A percentile compares a stretch with the other conserved stretches of the same genome.
Evolutionary conservation across 2,329 filamentous ascomycete genomes (phyloP).

Genomic region (Cercospora citrullina): DNA sequence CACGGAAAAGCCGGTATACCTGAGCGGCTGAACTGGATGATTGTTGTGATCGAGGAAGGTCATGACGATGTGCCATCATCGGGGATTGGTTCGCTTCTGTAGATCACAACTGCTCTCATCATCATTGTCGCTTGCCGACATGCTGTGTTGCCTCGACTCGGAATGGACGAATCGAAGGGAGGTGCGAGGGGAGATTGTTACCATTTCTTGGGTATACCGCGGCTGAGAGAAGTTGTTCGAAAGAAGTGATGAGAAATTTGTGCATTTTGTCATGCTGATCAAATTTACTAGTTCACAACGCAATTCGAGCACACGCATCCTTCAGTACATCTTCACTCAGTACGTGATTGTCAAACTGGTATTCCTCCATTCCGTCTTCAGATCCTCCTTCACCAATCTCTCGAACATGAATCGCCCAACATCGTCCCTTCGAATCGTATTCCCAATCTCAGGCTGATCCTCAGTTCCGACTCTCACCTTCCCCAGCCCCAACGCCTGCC

Average conservation of each 20-base stretch:
- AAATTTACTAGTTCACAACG: background rate
- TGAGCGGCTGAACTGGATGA: background rate
- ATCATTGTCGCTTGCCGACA: background rate
- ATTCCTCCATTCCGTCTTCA: constrained; percentile 35
- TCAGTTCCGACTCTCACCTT: constrained; percentile 38
- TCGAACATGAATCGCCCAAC: constrained; percentile 46
- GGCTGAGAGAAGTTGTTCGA: background rate
- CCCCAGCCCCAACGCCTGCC: constrained; percentile 30
- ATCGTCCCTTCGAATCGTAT: constrained; percentile 42
- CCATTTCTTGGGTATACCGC: background rate
- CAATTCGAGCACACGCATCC: background rate
- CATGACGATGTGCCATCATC: background rate
- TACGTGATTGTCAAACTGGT: constrained; percentile 41
- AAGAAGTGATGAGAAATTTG: background rate
- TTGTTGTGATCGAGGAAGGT: background rate
- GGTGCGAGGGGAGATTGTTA: background rate
- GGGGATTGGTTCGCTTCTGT: background rate
- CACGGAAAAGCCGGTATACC: background rate
- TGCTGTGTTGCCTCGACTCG: background rate
- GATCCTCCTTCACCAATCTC: constrained; percentile 33
- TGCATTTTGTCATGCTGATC: background rate
- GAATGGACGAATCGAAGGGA: background rate
- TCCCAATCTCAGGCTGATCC: constrained; percentile 41
- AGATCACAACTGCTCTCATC: background rate
- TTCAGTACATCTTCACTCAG: constrained; percentile 20